phyloP scores from a whole-genome alignment of 2,329 filamentous ascomycete species.

The Aspergillus carbonarius region DNA sequence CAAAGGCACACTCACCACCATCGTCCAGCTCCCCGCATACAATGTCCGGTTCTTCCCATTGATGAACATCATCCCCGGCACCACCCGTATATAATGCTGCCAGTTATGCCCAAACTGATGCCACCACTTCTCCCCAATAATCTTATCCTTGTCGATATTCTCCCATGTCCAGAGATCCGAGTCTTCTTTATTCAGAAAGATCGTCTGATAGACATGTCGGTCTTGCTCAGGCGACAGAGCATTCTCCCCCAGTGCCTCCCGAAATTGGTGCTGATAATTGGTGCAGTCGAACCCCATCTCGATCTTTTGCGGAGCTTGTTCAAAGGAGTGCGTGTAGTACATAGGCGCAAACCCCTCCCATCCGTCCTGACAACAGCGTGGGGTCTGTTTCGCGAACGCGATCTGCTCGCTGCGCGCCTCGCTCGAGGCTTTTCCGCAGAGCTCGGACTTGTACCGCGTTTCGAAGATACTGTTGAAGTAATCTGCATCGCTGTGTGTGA shows the following conservation, averaged over 20 bases:
- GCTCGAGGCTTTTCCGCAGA: slow-evolving; percentile 48
- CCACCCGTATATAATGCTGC: slow-evolving; percentile 61
- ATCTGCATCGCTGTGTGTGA: slow-evolving; percentile 58
- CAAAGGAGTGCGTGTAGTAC: slow-evolving; percentile 61
- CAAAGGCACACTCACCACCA: slow-evolving; percentile 54
- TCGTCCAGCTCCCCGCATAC: slow-evolving; percentile 67
- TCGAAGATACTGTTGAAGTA: slow-evolving; percentile 62
- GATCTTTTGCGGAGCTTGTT: slow-evolving; percentile 53
- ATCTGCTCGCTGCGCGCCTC: slow-evolving; percentile 48
- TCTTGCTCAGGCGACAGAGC: slow-evolving; percentile 45
- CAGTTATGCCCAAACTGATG: slow-evolving; percentile 62
- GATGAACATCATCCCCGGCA: slow-evolving; percentile 71
- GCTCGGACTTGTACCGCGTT: slow-evolving; percentile 51
- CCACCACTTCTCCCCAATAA: slow-evolving; percentile 62
- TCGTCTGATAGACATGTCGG: slow-evolving; percentile 68
- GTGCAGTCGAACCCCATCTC: slow-evolving; percentile 71
- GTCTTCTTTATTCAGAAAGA: slow-evolving; percentile 58
- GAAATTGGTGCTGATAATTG: slow-evolving; percentile 73
- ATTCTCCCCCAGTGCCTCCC: slow-evolving; percentile 35
- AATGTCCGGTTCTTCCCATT: slow-evolving; percentile 64
- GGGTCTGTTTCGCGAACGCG: slow-evolving; percentile 47
- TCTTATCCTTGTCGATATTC: slow-evolving; percentile 56
- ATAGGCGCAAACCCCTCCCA: slow-evolving; percentile 55
- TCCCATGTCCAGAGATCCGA: slow-evolving; percentile 59
- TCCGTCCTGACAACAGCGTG: slow-evolving; percentile 34